Base-by-base conservation (phyloP, 352 stramenopile genomes). In the Pythium scleroteichum region DNA sequence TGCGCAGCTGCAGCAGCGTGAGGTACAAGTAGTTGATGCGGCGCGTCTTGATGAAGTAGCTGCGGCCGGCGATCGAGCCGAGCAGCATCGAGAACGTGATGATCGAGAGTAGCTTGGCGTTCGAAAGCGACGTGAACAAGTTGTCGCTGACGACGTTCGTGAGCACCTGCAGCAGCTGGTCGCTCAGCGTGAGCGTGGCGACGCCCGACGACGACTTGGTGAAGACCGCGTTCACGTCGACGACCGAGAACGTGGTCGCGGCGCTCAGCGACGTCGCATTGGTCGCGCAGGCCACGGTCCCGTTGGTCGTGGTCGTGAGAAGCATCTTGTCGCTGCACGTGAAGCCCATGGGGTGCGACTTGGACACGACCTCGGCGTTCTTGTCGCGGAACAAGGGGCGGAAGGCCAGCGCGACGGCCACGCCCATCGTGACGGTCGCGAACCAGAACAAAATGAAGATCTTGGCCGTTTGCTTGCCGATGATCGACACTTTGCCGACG, bases 31-130 rank as follows among this genome's bases (percentile, higher is more conserved):
- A 89, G 46, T 89, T 88, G n/a, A 85, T 62, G 6, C 50, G 59
- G 4, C 76, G 72, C 0, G 78, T 79, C 58, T 84, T 86, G 54
- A 69, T 82, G 47, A 88, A 87, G 62, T 76, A 88, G 50, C 56
- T 81, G 27, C 73, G 73, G 0, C 79, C 82, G 1, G 79, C 77
- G 35, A 90, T 69, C 0, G 77, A 75, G 4, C 82, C 82, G 10
- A 94, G 58, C 4, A 85, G 66, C 69, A 87, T 87, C 32, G 82
- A 76, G 47, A 92, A 92, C 10, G 75, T 77, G 58, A 92, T 89
- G 48, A 88, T 77, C 3, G 76, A 76, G 13, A 90, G 59, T 29
- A 91, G 33, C 27, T 85, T 66, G 16, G 64, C 63, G 13, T 78
- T 73, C 29, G 70, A 55, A 9, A 94, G 52, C 3, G 79, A 76